Evolutionary conservation across 305 asterid species (phyloP).

Genomic region (Fraxinus dipetala): DNA sequence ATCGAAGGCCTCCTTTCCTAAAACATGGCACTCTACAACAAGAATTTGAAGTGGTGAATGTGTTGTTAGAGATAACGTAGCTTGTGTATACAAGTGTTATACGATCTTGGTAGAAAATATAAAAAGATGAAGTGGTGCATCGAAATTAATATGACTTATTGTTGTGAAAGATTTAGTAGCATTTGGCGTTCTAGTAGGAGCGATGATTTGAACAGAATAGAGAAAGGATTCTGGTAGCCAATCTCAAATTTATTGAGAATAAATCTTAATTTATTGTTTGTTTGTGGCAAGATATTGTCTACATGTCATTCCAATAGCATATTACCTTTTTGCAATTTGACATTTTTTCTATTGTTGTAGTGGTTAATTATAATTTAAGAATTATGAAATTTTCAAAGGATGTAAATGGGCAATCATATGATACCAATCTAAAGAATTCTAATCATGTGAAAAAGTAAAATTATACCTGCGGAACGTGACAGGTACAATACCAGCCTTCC

Average conservation of each 20-base stretch:
- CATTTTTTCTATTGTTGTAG: neutral
- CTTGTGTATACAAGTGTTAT: neutral
- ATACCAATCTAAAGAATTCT: neutral
- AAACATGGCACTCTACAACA: slow-evolving; percentile 57
- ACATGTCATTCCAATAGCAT: neutral
- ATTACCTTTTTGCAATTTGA: neutral
- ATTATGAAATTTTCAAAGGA: neutral
- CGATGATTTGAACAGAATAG: neutral
- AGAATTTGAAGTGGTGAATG: neutral
- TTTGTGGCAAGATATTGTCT: neutral
- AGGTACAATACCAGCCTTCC: slow-evolving; percentile 30
- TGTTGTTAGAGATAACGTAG: neutral
- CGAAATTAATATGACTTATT: neutral
- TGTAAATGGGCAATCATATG: neutral
- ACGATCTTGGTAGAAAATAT: neutral
- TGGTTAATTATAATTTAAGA: neutral
- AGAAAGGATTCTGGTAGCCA: neutral
- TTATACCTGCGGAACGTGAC: slow-evolving; percentile 63
- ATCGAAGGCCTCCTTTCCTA: slow-evolving; percentile 52
- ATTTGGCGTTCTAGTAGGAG: neutral
- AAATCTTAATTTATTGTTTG: neutral
- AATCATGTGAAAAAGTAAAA: neutral
- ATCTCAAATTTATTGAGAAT: neutral
- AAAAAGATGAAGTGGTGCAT: neutral
- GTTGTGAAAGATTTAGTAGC: neutral